Percentiles rank a stretch among this genome's conserved stretches.
These are phyloP conservation scores for Gossypium bickii DNA, from an alignment of 345 rosid species.

Conservation along the genomic window DNA sequence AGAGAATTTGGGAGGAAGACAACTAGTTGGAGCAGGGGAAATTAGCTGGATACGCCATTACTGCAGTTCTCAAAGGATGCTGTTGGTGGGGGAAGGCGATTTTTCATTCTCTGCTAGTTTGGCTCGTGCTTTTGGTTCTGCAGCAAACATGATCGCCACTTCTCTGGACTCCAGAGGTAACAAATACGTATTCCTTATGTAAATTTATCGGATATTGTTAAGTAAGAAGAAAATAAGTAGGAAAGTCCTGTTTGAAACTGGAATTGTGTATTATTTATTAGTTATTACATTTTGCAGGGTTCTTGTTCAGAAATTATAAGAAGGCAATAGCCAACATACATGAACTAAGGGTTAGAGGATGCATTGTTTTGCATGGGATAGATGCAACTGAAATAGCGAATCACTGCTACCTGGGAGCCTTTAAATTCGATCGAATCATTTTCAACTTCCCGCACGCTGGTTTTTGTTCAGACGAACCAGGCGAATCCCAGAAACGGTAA, in stretches of 20 bases:
- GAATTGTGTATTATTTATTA: background rate
- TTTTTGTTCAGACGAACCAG: conserved; percentile 20
- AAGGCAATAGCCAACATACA: conserved; percentile 39
- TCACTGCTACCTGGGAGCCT: background rate
- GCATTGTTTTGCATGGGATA: conserved; percentile 28
- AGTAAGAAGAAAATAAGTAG: background rate
- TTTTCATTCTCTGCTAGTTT: conserved; percentile 50
- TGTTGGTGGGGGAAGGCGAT: conserved; percentile 57
- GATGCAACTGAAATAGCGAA: conserved; percentile 17
- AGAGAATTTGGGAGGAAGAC: background rate
- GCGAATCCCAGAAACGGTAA: conserved; percentile 3
- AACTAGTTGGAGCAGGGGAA: conserved; percentile 14
- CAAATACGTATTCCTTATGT: background rate
- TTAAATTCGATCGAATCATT: conserved; percentile 29
- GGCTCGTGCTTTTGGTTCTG: conserved; percentile 53
- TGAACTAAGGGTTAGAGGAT: conserved; percentile 25
- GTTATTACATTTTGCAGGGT: conserved; percentile 23
- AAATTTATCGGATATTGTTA: too few species aligned
- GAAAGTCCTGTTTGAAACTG: background rate
- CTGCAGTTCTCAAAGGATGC: conserved; percentile 41
- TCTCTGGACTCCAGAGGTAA: conserved; percentile 43
- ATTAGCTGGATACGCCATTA: conserved; percentile 37
- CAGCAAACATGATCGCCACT: conserved; percentile 55
- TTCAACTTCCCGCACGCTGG: conserved; percentile 42
- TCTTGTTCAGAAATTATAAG: conserved; percentile 33